Percentiles rank a stretch among this genome's conserved stretches.
These are phyloP conservation scores for Isatis tinctoria DNA, from an alignment of 345 rosid species.

Conservation along the genomic window DNA sequence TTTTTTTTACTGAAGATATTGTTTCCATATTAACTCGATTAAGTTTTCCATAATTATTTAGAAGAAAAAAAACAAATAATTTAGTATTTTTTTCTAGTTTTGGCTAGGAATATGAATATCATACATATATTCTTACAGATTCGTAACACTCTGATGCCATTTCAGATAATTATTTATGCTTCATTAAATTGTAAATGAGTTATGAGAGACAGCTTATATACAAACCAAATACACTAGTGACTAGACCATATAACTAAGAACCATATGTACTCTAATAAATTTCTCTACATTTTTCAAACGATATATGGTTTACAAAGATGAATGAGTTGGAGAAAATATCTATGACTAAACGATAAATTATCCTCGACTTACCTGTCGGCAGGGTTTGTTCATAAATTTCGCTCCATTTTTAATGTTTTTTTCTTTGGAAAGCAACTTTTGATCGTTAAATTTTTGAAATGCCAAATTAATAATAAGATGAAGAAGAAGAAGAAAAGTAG, in stretches of 20 bases:
- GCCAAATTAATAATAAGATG: not conserved
- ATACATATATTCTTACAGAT: not conserved
- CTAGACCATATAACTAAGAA: too few relatives aligned
- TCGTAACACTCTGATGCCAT: too few relatives aligned
- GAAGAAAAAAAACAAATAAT: not conserved
- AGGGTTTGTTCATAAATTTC: not conserved
- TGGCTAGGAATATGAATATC: not conserved
- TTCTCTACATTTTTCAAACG: not conserved
- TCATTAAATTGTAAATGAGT: too few relatives aligned
- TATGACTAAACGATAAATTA: not conserved
- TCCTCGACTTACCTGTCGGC: slow-evolving; percentile 20
- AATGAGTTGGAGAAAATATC: not conserved
- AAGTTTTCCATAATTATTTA: not conserved
- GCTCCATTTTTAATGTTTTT: not conserved
- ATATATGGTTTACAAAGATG: not conserved
- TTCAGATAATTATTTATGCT: too few relatives aligned
- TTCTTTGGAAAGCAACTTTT: not conserved
- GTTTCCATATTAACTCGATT: not conserved
- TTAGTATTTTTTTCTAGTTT: not conserved
- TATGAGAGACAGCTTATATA: too few relatives aligned
- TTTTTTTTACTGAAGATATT: not conserved
- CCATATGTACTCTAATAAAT: too few relatives aligned
- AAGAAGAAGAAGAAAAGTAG: not conserved
- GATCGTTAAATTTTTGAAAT: not conserved
- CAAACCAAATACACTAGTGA: too few relatives aligned